Percentiles rank a stretch among this genome's conserved stretches.
Evolutionary conservation across 2,329 filamentous ascomycete species (phyloP).

Genomic region (Coniochaeta pulveracea): DNA sequence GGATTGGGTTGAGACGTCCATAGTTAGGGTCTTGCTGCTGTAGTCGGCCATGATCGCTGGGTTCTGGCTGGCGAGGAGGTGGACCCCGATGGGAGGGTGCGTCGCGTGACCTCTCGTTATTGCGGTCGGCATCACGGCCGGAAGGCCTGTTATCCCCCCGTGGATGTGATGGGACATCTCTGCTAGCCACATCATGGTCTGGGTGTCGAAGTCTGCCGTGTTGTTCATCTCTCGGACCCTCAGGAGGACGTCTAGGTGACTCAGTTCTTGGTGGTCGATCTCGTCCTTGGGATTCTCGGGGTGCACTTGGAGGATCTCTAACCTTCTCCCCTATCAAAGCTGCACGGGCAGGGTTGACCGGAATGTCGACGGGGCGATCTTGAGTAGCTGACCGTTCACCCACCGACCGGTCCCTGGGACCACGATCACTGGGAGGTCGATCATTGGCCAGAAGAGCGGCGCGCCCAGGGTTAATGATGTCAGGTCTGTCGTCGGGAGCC

Average conservation of each 20-base stretch:
- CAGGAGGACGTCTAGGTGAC: conserved; percentile 37
- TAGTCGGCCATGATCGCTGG: conserved; percentile 33
- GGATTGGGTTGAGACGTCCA: conserved; percentile 45
- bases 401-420: too few relatives aligned
- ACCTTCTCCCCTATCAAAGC: conserved; percentile 4
- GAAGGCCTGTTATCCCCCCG: conserved; percentile 20
- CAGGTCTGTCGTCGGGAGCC: conserved; percentile 27
- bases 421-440: too few relatives aligned
- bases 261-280: conserved; percentile 29
- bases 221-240: conserved; percentile 34
- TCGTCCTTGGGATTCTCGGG: conserved; percentile 29
- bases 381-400: too few relatives aligned
- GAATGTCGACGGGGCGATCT: too few relatives aligned
- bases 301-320: conserved; percentile 22
- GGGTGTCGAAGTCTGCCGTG: conserved; percentile 28
- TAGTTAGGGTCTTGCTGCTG: conserved; percentile 50
- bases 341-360: conserved; percentile 2
- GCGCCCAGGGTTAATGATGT: conserved; percentile 35
- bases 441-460: conserved; percentile 31
- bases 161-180: conserved; percentile 16
- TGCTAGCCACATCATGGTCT: conserved; percentile 18
- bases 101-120: conserved; percentile 7
- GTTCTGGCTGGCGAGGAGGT: conserved; percentile 20
- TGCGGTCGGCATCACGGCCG: conserved; percentile 25
- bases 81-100: conserved; percentile 22